Base-by-base conservation (phyloP, 192 early-diverging fungal genomes). In the Chytriomyces sp. region DNA sequence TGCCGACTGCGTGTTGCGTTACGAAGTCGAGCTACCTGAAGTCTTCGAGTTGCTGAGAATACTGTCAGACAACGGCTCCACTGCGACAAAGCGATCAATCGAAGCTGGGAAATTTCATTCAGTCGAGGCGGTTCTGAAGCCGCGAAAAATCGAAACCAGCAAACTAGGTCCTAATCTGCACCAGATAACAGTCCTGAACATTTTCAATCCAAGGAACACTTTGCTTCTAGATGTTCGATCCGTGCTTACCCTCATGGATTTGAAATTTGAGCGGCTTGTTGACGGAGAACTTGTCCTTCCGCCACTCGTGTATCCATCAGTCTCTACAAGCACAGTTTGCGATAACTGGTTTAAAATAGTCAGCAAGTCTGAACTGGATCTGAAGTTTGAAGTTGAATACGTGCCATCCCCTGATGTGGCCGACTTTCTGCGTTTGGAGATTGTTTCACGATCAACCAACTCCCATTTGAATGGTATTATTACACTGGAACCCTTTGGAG, bases 281-380 rank as follows among this genome's bases (percentile, higher is more conserved):
- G 72, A 86, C 8, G 92, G 90, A n/a, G 87, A 87, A 57, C 78
- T 96, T 61, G 82, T 93, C 5, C 67, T 96, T 9, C 94, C 94
- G 6, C 79, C 88, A 7, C 71, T 96, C n/a, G 81, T 81, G 26
- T 89, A 95, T 78, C 94, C 94, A 8, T 72, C 83, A 24, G 50
- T 81, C 3, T 79, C 82, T 1, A 86, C 90, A 24, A 61, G 62
- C 5, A 75, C 87, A n/a, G 86, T 90, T 0, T 92, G 91, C 66
- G 94, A 96, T 77, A 87, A 86, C 16, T 96, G 93, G 93, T 96
- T 95, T 82, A 85, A 88, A 16, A 91, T 96, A 53, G 76, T 83
- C 18, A 96, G 94, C 79, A 88, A 86, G 44, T 86, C 90, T 7
- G 90, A 91, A 44, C 87, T 92, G n/a, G 94, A 96, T 63, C 85